Conservation (phyloP, 345 rosid species). For the Rhodamnia argentea region DNA sequence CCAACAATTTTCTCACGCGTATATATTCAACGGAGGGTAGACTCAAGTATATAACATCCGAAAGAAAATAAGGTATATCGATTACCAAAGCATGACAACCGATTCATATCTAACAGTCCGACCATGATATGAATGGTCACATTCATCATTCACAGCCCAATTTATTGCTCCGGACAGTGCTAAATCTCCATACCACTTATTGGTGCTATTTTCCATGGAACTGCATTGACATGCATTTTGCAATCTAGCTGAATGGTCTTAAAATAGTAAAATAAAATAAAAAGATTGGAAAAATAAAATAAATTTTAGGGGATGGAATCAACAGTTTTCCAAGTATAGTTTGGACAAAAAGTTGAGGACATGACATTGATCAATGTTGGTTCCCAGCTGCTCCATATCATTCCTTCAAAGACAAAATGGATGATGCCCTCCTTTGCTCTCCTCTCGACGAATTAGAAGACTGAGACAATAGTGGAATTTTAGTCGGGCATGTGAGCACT, state of each 20-base stretch:
- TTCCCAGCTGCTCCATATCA: background rate
- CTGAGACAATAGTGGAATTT: background rate
- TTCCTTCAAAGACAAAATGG: background rate
- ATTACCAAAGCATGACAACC: too few relatives aligned
- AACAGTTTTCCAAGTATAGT: background rate
- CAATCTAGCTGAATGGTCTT: background rate
- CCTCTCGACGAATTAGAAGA: background rate
- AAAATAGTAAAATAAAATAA: background rate
- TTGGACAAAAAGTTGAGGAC: background rate
- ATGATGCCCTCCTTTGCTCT: background rate
- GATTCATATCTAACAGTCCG: accelerated
- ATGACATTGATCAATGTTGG: background rate
- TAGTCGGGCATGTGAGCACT: background rate
- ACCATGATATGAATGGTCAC: background rate
- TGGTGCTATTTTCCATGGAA: too few relatives aligned
- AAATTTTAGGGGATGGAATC: background rate
- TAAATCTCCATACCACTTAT: background rate
- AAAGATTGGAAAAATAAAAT: background rate
- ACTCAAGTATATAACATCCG: background rate
- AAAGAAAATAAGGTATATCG: background rate
- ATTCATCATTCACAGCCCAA: background rate
- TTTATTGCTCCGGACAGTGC: background rate
- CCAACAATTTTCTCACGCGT: background rate
- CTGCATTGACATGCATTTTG: too few relatives aligned
- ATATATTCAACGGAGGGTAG: background rate